phyloP scores from a whole-genome alignment of 495 filamentous ascomycete species.

The Sphaerosporella brunnea region DNA sequence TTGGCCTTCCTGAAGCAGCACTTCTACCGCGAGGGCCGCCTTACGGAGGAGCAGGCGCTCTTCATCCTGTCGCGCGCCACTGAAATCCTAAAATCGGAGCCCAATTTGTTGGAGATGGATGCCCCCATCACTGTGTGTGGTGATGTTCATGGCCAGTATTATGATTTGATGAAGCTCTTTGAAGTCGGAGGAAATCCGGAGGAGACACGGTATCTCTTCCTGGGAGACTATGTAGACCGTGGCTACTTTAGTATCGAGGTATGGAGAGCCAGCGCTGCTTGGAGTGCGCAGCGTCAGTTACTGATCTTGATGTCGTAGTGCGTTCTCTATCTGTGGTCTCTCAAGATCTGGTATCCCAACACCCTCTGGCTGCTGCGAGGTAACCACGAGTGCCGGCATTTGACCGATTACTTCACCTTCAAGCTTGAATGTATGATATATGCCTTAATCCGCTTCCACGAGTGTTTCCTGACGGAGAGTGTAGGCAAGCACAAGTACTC shows the following conservation, averaged over 20 bases:
- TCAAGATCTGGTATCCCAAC: conserved; percentile 98
- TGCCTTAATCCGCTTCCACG: neutral
- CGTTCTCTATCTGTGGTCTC: conserved; percentile 87
- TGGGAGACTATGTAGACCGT: conserved; percentile 94
- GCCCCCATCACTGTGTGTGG: conserved; percentile 98
- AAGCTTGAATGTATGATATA: conserved; percentile 63
- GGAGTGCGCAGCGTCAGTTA: too few species aligned
- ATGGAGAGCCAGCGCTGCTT: neutral
- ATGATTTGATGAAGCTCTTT: conserved; percentile 98
- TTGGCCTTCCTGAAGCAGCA: conserved; percentile 92
- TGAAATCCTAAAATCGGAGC: conserved; percentile 66
- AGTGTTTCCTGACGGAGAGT: conserved; percentile 5
- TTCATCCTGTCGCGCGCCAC: conserved; percentile 81
- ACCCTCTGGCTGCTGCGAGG: conserved; percentile 91
- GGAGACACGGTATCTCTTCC: conserved; percentile 88
- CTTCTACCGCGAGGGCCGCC: conserved; percentile 88
- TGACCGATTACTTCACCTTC: conserved; percentile 99
- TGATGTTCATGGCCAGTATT: conserved; percentile 97
- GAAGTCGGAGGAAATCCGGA: conserved; percentile 94
- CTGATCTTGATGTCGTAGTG: conserved; percentile 36
- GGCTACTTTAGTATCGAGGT: conserved; percentile 98
- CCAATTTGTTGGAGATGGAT: conserved; percentile 97
- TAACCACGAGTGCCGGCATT: conserved; percentile 95
- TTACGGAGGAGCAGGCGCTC: conserved; percentile 92
- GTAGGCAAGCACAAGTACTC: conserved; percentile 64